Evolutionary conservation across 371 early-diverging fungal genomes (phyloP), one percentile per base, ranked within the genome.

Genomic region (Mucor sp.): DNA sequence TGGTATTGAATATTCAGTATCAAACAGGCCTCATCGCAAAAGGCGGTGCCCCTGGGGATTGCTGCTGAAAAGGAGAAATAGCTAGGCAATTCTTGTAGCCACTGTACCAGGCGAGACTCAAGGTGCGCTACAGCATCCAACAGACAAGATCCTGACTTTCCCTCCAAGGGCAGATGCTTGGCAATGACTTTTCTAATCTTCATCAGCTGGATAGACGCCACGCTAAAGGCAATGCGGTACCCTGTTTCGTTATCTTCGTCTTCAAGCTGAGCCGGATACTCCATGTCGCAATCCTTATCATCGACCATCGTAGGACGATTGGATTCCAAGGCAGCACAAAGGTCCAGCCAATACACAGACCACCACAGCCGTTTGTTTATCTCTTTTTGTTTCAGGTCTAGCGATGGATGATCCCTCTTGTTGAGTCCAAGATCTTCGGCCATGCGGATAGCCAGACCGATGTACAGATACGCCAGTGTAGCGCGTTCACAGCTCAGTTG

Each of bases 391-490:
- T 76, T 73, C 6, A 76, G 70, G 62, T 83, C 30, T 25, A 73
- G 70, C 2, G 79, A 70, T 76, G 80, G 75, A 58, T 78, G 75
- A 6, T 75, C 75, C 62, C 79, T 81, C 47, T 83, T 80, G 58
- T 87, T 85, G 11, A 84, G 77, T 44, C 83, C 83, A 27, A 87
- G 76, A 62, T 86, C 86, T 61, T 87, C 86, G 3, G 88, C 88
- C 88, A 87, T 87, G 11, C 88, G 83, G 30, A 86, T 85, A 1
- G 86, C 88, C 47, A 87, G 70, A 14, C 88, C 86, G 55, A 83
- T 85, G 44, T 87, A 86, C 35, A 85, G 74, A 62, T 85, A 85
- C 7, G 86, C 83, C 44, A 85, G 62, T 57, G 81, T 81, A 2
- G 88, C 80, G 8, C 84, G 80, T 14, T 84, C 88, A 21, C 82